Evolutionary conservation across 169 alveolate genomes (phyloP).

Genomic region (Eimeria necatrix): DNA sequence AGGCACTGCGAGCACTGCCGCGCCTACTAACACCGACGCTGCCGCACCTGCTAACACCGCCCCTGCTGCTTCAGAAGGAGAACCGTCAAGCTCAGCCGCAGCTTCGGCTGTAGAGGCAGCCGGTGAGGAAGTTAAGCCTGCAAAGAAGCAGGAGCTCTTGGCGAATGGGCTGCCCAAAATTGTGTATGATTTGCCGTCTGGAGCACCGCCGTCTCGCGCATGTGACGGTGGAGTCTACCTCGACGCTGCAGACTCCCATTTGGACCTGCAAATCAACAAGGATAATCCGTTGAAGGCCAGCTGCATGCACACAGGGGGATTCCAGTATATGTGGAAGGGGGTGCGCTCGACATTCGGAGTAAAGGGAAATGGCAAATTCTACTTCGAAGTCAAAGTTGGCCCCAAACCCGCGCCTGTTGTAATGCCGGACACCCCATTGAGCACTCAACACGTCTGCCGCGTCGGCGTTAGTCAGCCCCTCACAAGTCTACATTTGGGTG

Average conservation of each 20-base stretch:
- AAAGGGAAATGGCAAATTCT: background rate
- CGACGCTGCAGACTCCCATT: conserved; percentile 72
- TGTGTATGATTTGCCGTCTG: background rate
- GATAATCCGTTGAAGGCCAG: background rate
- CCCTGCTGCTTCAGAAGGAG: background rate
- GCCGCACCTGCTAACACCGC: no score
- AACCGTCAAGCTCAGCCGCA: background rate
- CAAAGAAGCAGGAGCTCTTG: background rate
- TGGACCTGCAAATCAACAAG: conserved; percentile 54
- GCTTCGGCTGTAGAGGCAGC: background rate
- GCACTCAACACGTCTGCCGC: conserved; percentile 71
- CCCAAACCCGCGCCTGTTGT: conserved; percentile 27
- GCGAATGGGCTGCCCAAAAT: conserved; percentile 18
- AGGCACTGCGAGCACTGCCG: background rate
- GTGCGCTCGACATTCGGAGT: conserved; percentile 37
- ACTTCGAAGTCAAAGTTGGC: conserved; percentile 47
- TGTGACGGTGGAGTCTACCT: background rate
- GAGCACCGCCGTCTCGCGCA: background rate
- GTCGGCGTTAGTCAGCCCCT: conserved; percentile 77
- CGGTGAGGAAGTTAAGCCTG: background rate
- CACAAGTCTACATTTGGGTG: conserved; percentile 59
- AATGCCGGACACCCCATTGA: conserved; percentile 74
- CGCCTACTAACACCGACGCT: no score
- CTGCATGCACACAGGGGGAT: conserved; percentile 73
- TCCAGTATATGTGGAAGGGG: conserved; percentile 77